Evolutionary conservation across 2,329 filamentous ascomycete genomes (phyloP).

Genomic region (Zasmidium citrigriseum): DNA sequence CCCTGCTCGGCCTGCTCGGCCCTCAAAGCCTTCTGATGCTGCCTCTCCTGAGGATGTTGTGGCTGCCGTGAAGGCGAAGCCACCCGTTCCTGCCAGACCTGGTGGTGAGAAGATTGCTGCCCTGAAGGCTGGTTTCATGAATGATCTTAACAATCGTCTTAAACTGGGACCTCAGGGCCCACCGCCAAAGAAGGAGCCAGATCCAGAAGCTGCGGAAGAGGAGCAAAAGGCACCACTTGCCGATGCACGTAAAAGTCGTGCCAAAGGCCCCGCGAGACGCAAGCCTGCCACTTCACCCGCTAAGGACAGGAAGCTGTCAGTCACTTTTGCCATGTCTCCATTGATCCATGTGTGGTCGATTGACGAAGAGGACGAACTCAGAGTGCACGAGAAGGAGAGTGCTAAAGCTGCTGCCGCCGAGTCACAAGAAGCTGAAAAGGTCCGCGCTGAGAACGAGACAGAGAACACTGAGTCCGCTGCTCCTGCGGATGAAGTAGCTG

Average conservation of each 20-base stretch:
- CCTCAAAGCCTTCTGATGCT: constrained; percentile 31
- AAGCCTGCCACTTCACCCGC: constrained; percentile 64
- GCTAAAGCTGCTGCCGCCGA: constrained; percentile 6
- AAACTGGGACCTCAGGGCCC: constrained; percentile 76
- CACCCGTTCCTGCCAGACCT: constrained; percentile 76
- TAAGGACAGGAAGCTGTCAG: constrained; percentile 47
- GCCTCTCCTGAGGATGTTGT: constrained; percentile 26
- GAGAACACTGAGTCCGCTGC: constrained; percentile 28
- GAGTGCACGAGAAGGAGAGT: constrained; percentile 30
- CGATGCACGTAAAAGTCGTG: constrained; percentile 88
- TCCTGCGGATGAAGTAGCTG: constrained; percentile 20
- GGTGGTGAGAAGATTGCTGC: constrained; percentile 85
- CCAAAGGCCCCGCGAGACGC: constrained; percentile 80
- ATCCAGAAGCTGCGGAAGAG: constrained; percentile 58
- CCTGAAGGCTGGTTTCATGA: constrained; percentile 88
- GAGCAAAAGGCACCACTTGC: constrained; percentile 75
- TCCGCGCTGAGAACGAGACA: constrained; percentile 26
- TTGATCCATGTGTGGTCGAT: constrained; percentile 45
- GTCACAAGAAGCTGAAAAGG: constrained; percentile 24
- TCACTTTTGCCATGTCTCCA: constrained; percentile 45
- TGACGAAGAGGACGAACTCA: constrained; percentile 42
- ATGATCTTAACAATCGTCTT: constrained; percentile 85
- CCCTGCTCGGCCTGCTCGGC: constrained; percentile 60
- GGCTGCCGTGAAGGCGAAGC: constrained; percentile 66
- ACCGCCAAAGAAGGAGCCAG: constrained; percentile 67